Base-by-base conservation (phyloP, 2,329 filamentous ascomycete species). In the Fusarium newnesense region DNA sequence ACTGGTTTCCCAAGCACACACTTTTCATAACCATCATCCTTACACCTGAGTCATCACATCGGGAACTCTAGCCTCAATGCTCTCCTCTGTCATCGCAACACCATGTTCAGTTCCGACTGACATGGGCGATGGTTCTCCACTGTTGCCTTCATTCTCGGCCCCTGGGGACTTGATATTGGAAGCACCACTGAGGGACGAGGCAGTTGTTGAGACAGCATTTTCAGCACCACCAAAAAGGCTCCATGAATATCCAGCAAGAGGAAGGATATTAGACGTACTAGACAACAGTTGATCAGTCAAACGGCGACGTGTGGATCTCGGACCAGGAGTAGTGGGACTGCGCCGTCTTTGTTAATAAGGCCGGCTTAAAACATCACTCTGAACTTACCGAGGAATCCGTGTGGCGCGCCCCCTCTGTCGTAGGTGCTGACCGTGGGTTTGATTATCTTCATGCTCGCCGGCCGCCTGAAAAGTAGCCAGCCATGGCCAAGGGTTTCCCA, bases 1-100 rank as follows among this genome's bases (percentile, higher is more conserved):
- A 16, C 21, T 43, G 40, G 36, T 53, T 32, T 15, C 34, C 32
- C 40, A 49, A 30, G 44, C 44, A 47, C 28, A 39, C 21, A 37
- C n/a, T 52, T 42, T 40, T 19, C 40, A 16, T 52, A 37, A 39
- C 16, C 11, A n/a, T 30, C 34, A 64, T 52, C 24, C 21, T 71
- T 60, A 81, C 21, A 70, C 68, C 40, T 80, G 75, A 28, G 82
- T 84, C 43, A 86, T 77, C 26, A 87, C 71, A 75, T 88, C 86
- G 7, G 85, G 80, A 36, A 84, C 77, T 24, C 85, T 84, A 37
- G 83, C 79, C 69, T 85, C 84, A 21, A 89, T 84, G 47, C 85
- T 87, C 76, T 90, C 88, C 75, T 91, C 88, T 7, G 86, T 85
- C 32, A 91, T 77, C 3, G 88, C 88, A 9, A 91, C 82, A 4